phyloP scores from a whole-genome alignment of 495 filamentous ascomycete species.

The Hypoxylon fragiforme region DNA sequence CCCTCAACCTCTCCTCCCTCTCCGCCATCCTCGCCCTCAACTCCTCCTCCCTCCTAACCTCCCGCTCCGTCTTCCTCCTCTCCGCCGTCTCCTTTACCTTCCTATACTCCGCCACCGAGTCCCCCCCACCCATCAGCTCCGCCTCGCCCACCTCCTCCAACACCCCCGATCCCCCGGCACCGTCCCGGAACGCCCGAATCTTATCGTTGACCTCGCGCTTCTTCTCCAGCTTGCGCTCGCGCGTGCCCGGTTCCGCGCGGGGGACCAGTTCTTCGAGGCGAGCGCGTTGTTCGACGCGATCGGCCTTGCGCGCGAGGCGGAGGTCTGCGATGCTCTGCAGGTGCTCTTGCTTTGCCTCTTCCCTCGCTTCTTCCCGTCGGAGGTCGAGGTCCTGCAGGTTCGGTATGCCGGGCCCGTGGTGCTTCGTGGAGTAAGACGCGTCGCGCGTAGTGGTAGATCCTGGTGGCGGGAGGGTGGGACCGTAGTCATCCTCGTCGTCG shows the following conservation, averaged over 20 bases:
- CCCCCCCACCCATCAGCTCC: constrained; percentile 66
- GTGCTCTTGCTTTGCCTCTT: constrained; percentile 58
- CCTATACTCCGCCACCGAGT: constrained; percentile 60
- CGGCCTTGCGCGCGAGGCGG: constrained; percentile 61
- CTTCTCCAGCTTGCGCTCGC: constrained; percentile 87
- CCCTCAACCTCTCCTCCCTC: constrained; percentile 63
- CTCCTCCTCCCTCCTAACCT: constrained; percentile 67
- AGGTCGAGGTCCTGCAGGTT: constrained; percentile 72
- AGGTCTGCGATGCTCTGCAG: constrained; percentile 56
- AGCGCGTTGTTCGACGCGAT: constrained; percentile 62
- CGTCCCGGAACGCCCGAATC: constrained; percentile 61
- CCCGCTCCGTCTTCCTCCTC: constrained; percentile 65
- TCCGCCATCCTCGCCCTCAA: constrained; percentile 61
- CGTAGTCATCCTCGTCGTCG: constrained; percentile 68
- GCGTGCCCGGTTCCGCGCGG: constrained; percentile 81
- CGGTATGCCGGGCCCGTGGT: constrained; percentile 74
- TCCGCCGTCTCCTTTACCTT: constrained; percentile 55
- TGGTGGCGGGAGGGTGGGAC: constrained; percentile 64
- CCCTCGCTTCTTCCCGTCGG: constrained; percentile 52
- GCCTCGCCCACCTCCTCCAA: constrained; percentile 59
- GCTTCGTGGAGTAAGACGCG: constrained; percentile 6
- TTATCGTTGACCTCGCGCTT: constrained; percentile 59
- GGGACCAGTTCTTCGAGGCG: constrained; percentile 79
- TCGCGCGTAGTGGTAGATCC: constrained; percentile 1
- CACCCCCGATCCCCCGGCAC: constrained; percentile 19